Conservation (phyloP, 2,329 filamentous ascomycete species). For the Emydomyces testavorans region DNA sequence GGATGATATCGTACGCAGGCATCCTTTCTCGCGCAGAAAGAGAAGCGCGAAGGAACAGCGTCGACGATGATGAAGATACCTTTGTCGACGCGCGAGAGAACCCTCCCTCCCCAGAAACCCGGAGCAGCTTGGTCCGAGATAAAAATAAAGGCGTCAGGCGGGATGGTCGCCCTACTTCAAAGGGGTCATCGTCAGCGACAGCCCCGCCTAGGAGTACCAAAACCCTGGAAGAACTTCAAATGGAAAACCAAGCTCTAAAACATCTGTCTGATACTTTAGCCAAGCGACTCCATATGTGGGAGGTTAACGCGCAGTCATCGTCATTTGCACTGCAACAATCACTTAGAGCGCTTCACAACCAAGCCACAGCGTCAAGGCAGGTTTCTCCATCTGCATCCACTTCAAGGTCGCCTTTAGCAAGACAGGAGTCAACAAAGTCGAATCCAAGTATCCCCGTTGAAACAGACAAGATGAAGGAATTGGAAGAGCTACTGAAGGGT, state of each 20-base stretch:
- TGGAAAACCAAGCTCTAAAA: slow-evolving; percentile 80
- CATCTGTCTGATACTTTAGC: slow-evolving; percentile 75
- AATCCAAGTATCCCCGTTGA: slow-evolving; percentile 35
- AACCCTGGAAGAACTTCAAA: slow-evolving; percentile 72
- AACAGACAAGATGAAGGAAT: slow-evolving; percentile 45
- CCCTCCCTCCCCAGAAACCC: slow-evolving; percentile 40
- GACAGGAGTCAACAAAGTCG: slow-evolving; percentile 14
- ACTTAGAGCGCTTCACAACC: slow-evolving; percentile 42
- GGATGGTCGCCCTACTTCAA: slow-evolving; percentile 28
- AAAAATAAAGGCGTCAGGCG: slow-evolving; percentile 23
- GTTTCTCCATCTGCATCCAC: slow-evolving; percentile 24
- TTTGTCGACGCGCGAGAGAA: slow-evolving; percentile 81
- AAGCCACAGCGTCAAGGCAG: slow-evolving; percentile 24
- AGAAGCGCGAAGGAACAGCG: slow-evolving; percentile 34
- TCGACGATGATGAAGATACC: slow-evolving; percentile 64
- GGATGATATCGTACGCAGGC: slow-evolving; percentile 84
- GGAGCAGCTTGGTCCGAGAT: slow-evolving; percentile 34
- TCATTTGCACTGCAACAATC: slow-evolving; percentile 80
- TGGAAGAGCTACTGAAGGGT: slow-evolving; percentile 54
- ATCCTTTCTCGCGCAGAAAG: slow-evolving; percentile 53
- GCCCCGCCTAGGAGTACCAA: slow-evolving; percentile 40
- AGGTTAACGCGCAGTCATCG: slow-evolving; percentile 79
- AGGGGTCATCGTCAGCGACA: slow-evolving; percentile 22
- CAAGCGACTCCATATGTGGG: slow-evolving; percentile 81
- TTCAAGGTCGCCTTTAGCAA: slow-evolving; percentile 10